phyloP scores from a whole-genome alignment of 371 early-diverging fungal genomes.

The Capillidium rhysosporum region DNA sequence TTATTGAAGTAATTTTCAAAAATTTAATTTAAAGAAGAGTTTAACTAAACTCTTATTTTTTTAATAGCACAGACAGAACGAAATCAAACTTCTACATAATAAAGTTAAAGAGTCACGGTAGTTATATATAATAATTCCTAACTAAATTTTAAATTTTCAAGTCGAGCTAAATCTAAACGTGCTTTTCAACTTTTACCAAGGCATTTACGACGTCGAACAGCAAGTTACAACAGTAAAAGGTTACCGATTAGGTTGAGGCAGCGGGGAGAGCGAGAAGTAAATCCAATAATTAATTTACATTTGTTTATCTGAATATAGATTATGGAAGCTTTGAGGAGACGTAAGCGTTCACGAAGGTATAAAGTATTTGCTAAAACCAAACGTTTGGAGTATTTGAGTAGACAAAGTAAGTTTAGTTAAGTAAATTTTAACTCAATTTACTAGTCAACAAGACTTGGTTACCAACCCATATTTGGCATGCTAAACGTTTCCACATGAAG shows the following conservation, averaged over 20 bases:
- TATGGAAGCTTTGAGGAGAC: conserved; percentile 8
- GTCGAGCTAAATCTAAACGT: conserved; percentile 14
- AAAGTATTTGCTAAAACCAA: conserved; percentile 3
- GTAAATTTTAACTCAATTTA: neutral
- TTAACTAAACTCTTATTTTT: no score
- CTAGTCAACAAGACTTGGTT: conserved; percentile 62
- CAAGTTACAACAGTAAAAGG: conserved; percentile 75
- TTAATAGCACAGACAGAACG: no score
- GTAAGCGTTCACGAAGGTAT: conserved; percentile 18
- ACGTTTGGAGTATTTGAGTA: conserved; percentile 24
- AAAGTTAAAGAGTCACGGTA: no score
- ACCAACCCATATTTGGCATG: conserved; percentile 96
- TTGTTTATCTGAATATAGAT: neutral
- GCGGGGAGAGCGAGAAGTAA: conserved; percentile 48
- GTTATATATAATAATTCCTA: no score
- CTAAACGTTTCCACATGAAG: conserved; percentile 86
- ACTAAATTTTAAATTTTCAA: neutral
- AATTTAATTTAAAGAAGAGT: no score
- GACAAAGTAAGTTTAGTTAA: conserved; percentile 20
- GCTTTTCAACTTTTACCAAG: conserved; percentile 78
- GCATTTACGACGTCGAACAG: conserved; percentile 74
- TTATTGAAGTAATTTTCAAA: no score
- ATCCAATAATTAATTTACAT: neutral
- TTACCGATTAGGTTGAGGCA: conserved; percentile 56
- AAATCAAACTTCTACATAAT: no score